A percentile compares a stretch with the other conserved stretches of the same genome.
These are phyloP conservation scores for Calocera cornea DNA, from an alignment of 768 basidiomycete genomes.

Conservation along the genomic window DNA sequence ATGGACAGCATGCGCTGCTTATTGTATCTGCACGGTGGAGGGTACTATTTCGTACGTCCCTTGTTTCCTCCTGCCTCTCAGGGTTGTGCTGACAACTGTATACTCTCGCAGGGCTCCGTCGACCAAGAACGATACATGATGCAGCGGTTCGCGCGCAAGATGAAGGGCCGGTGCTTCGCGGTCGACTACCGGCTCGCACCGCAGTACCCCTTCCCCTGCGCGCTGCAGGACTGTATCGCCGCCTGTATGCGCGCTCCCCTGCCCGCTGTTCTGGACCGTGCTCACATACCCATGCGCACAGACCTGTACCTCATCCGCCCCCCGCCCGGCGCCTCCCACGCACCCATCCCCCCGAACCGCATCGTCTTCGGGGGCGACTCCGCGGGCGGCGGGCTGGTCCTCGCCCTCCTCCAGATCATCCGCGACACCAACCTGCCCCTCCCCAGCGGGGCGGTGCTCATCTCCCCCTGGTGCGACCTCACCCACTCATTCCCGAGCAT, in stretches of 20 bases:
- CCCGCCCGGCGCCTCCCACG: conserved; percentile 62
- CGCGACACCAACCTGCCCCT: conserved; percentile 69
- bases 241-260: conserved; percentile 47
- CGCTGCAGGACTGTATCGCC: conserved; percentile 75
- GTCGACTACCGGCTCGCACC: conserved; percentile 61
- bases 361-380: conserved; percentile 85
- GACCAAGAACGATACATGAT: conserved; percentile 51
- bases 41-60: conserved; percentile 33
- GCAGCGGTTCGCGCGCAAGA: conserved; percentile 68
- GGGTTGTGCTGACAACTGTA: conserved; percentile 11
- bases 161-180: conserved; percentile 81
- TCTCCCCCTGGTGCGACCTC: conserved; percentile 91
- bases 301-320: conserved; percentile 85
- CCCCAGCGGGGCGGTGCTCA: conserved; percentile 77
- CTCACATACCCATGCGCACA: conserved; percentile 25
- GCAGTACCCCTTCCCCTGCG: conserved; percentile 93
- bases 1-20: conserved; percentile 81
- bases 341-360: conserved; percentile 62
- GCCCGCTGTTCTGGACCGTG: background rate
- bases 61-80: background rate
- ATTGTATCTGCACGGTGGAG: conserved; percentile 68
- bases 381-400: conserved; percentile 76
- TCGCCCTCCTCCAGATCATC: conserved; percentile 63
- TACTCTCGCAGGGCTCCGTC: background rate
- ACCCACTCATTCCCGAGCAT: conserved; percentile 91